A percentile compares a stretch with the other conserved stretches of the same genome.
Evolutionary conservation across 805 yeast genomes (phyloP).

Genomic region (Nakazawaea ishiwadae): DNA sequence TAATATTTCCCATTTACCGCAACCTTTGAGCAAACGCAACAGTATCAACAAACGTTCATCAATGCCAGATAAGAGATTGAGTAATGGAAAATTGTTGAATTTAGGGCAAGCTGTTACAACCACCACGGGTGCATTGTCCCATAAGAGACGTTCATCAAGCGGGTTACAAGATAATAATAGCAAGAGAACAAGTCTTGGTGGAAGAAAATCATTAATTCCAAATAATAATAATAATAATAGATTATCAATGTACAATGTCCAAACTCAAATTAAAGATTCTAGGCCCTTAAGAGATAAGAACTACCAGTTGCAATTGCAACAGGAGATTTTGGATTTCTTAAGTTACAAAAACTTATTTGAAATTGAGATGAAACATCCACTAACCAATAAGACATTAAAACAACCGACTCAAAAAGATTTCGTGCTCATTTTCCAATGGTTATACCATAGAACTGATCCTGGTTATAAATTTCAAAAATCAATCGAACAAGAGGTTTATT

Average conservation of each 20-base stretch:
- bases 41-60: conserved; percentile 7
- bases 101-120: conserved; percentile 9
- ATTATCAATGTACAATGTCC: conserved; percentile 8
- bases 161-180: background rate
- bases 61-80: conserved; percentile 8
- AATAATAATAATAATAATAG: conserved; percentile 3
- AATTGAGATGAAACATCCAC: conserved; percentile 64
- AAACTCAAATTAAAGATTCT: conserved; percentile 40
- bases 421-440: conserved; percentile 70
- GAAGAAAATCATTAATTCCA: conserved; percentile 5
- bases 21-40: background rate
- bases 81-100: conserved; percentile 9
- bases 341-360: conserved; percentile 58
- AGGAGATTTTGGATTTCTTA: conserved; percentile 64
- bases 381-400: conserved; percentile 58
- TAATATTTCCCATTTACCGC: conserved; percentile 7
- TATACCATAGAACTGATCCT: conserved; percentile 76
- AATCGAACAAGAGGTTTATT: conserved; percentile 72
- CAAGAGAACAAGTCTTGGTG: conserved; percentile 5
- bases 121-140: background rate
- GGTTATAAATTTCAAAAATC: conserved; percentile 64
- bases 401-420: conserved; percentile 89
- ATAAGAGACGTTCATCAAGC: conserved; percentile 3
- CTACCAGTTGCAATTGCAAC: conserved; percentile 61
- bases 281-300: conserved; percentile 73